phyloP scores from a whole-genome alignment of 176 grass and related monocot genomes.

The Alloteropsis semialata region DNA sequence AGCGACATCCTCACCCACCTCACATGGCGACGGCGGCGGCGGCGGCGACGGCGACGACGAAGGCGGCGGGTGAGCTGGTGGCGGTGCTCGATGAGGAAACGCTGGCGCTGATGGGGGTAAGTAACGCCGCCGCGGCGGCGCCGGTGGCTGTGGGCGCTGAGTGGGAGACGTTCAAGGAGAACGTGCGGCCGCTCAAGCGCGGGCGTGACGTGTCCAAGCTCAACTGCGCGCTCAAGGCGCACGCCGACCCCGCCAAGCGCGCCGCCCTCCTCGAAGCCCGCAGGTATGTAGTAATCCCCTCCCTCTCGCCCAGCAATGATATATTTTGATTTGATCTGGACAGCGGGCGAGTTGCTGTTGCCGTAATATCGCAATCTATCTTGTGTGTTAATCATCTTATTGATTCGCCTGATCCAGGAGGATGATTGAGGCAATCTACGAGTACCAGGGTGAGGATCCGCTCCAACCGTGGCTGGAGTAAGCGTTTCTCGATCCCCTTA shows the following conservation, averaged over 20 bases:
- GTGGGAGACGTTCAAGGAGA: conserved; percentile 90
- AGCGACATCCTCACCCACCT: neutral
- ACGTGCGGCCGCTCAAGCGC: conserved; percentile 92
- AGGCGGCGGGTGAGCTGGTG: neutral
- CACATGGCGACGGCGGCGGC: conserved; percentile 34
- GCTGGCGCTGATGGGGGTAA: conserved; percentile 27
- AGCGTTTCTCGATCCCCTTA: conserved; percentile 9
- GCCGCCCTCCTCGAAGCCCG: conserved; percentile 54
- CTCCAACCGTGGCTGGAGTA: conserved; percentile 92
- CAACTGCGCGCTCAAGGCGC: conserved; percentile 71
- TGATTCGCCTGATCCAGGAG: conserved; percentile 39
- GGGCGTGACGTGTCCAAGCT: conserved; percentile 81
- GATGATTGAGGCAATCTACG: conserved; percentile 79
- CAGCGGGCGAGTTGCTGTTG: neutral
- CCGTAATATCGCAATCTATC: neutral
- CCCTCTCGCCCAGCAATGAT: neutral
- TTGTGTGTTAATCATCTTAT: neutral
- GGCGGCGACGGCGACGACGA: neutral
- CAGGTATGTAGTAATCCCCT: conserved; percentile 24
- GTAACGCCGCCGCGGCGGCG: conserved; percentile 10
- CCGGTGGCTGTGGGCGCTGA: conserved; percentile 43
- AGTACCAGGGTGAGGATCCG: conserved; percentile 82
- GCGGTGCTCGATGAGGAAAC: conserved; percentile 27
- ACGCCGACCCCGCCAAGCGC: conserved; percentile 43
- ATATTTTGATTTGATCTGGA: neutral